phyloP scores from a whole-genome alignment of 305 asterid species.

The Plantago coronopus region DNA sequence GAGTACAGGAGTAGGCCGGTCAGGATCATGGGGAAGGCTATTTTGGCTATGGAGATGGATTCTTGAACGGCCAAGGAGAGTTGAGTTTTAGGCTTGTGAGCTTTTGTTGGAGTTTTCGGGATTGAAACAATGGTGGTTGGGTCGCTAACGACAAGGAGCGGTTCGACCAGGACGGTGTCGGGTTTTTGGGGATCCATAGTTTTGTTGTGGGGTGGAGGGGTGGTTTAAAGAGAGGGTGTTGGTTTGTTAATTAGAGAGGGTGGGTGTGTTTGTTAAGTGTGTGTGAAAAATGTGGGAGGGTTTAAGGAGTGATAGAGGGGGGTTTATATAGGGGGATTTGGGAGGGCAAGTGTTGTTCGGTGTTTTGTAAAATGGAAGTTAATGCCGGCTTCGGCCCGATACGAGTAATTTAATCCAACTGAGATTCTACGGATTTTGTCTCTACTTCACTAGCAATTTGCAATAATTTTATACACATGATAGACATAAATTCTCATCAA shows the following conservation, averaged over 20 bases:
- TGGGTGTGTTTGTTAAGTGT: constrained; percentile 12
- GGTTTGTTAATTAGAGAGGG: too few species aligned
- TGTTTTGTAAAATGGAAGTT: too few species aligned
- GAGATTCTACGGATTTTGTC: constrained; percentile 9
- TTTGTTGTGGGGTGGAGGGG: background rate
- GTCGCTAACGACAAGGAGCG: background rate
- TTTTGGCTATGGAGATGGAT: constrained; percentile 32
- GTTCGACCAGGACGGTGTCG: constrained; percentile 5
- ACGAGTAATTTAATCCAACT: background rate
- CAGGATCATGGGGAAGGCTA: constrained; percentile 52
- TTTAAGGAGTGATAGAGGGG: background rate
- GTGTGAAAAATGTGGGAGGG: constrained; percentile 12
- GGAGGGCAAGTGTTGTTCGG: too few species aligned
- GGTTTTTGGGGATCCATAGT: constrained; percentile 4
- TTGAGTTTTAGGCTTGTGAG: constrained; percentile 14
- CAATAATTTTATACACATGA: background rate
- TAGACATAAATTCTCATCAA: background rate
- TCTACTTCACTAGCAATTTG: constrained; percentile 1
- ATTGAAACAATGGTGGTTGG: constrained; percentile 25
- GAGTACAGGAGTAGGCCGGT: constrained; percentile 56
- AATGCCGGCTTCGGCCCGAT: too few species aligned
- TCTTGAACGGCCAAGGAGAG: constrained; percentile 29
- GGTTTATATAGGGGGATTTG: constrained; percentile 13
- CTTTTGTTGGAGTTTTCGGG: constrained; percentile 29
- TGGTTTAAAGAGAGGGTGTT: too few species aligned